A percentile compares a stretch with the other conserved stretches of the same genome.
Conservation (phyloP, 1,284 basidiomycete species). For the Pyrrhoderma lamaoense region DNA sequence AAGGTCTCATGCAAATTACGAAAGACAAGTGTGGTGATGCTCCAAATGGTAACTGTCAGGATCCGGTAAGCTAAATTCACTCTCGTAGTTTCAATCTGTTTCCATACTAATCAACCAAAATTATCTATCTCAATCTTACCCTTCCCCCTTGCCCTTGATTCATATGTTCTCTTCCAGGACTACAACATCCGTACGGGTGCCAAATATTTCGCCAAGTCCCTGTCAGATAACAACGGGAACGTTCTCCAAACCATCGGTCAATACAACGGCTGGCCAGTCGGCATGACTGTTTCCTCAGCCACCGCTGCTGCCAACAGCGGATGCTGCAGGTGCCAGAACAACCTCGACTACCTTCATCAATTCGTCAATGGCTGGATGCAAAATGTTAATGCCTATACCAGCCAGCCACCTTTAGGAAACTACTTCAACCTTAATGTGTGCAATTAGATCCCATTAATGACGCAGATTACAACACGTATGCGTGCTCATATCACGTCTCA, state of each 20-base stretch:
- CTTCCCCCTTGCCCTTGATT: background rate
- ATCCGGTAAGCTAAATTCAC: constrained; percentile 40
- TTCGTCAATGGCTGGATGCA: constrained; percentile 76
- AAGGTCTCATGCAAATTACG: constrained; percentile 83
- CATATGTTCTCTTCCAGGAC: constrained; percentile 33
- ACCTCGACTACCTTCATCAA: constrained; percentile 76
- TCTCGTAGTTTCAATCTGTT: too few relatives aligned
- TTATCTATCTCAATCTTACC: background rate
- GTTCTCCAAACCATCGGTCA: constrained; percentile 56
- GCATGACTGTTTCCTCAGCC: constrained; percentile 58
- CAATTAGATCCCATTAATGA: too few relatives aligned
- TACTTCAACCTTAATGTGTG: constrained; percentile 65
- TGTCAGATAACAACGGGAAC: constrained; percentile 49
- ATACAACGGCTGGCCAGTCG: constrained; percentile 74
- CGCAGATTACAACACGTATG: too few relatives aligned
- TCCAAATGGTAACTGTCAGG: constrained; percentile 56
- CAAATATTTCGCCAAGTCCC: constrained; percentile 47
- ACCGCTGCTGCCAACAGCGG: constrained; percentile 44
- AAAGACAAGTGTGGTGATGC: constrained; percentile 69
- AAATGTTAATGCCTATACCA: constrained; percentile 49
- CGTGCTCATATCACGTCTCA: too few relatives aligned
- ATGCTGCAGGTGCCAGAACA: constrained; percentile 73
- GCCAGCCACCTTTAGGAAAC: constrained; percentile 44
- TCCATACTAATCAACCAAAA: background rate
- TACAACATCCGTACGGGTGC: constrained; percentile 65